Evolutionary conservation across 2,329 filamentous ascomycete genomes (phyloP).

Genomic region (Chalaropsis ovoidea): DNA sequence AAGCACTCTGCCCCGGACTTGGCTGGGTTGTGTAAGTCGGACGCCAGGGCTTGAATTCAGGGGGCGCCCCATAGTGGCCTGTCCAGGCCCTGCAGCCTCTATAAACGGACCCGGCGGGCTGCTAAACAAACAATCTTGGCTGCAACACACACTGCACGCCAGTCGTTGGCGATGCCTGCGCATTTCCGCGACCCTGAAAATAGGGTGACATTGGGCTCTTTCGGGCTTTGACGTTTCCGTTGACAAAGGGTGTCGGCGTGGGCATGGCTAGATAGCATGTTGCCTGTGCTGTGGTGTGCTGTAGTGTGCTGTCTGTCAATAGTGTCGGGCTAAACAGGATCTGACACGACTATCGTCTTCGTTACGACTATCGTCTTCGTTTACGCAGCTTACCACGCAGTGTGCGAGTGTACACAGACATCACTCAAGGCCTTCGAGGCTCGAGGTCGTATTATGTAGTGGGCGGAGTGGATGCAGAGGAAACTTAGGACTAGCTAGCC

Average conservation of each 20-base stretch:
- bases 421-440: too few species aligned
- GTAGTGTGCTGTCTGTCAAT: too few species aligned
- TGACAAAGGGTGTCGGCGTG: background rate
- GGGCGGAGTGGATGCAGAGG: too few species aligned
- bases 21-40: background rate
- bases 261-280: too few species aligned
- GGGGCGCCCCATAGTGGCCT: constrained; percentile 8
- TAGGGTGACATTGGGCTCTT: constrained; percentile 12
- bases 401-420: too few species aligned
- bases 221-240: constrained; percentile 13
- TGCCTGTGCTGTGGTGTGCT: too few species aligned
- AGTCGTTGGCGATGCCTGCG: background rate
- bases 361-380: too few species aligned
- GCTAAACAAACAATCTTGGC: background rate
- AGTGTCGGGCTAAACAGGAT: too few species aligned
- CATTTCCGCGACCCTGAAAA: constrained; percentile 1
- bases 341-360: too few species aligned
- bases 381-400: too few species aligned
- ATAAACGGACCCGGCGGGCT: constrained; percentile 10
- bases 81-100: constrained; percentile 7
- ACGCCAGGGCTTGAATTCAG: background rate
- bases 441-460: too few species aligned
- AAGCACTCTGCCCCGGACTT: background rate
- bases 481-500: too few species aligned
- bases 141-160: background rate